phyloP scores from a whole-genome alignment of 805 yeast genomes.

The Lachancea nothofagi region DNA sequence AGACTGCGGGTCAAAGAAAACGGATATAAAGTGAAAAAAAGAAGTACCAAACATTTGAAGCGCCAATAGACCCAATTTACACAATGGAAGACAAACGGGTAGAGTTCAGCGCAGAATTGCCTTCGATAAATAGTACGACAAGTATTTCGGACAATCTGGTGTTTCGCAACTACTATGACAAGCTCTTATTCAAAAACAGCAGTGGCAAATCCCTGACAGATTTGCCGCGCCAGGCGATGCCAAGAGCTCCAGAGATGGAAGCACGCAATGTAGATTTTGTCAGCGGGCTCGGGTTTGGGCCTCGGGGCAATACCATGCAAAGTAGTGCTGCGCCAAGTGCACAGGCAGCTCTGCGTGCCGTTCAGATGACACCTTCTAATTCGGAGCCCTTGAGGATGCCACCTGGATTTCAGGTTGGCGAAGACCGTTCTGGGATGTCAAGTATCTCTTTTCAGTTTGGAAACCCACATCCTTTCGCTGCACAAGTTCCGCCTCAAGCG shows the following conservation, averaged over 20 bases:
- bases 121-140: constrained; percentile 32
- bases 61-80: neutral
- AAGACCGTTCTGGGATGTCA: constrained; percentile 2
- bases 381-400: constrained; percentile 19
- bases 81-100: constrained; percentile 6
- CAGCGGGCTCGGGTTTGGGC: constrained; percentile 20
- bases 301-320: neutral
- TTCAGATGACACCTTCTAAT: constrained; percentile 22
- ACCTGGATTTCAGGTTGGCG: constrained; percentile 10
- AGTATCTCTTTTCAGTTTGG: constrained; percentile 3
- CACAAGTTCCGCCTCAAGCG: constrained; percentile 2
- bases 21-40: constrained; percentile 1
- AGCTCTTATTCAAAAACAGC: constrained; percentile 28
- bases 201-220: constrained; percentile 32
- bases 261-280: constrained; percentile 24
- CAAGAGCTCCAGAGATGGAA: constrained; percentile 7
- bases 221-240: constrained; percentile 22
- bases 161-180: constrained; percentile 31
- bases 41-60: neutral
- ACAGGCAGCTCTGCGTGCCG: constrained; percentile 6
- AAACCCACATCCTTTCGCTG: neutral
- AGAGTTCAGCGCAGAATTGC: constrained; percentile 15
- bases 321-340: neutral
- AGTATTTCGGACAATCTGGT: constrained; percentile 32
- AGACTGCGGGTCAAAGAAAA: neutral